A percentile compares a stretch with the other conserved stretches of the same genome.
Conservation (phyloP, 2,329 filamentous ascomycete species). For the Mycosphaerella arachidis region DNA sequence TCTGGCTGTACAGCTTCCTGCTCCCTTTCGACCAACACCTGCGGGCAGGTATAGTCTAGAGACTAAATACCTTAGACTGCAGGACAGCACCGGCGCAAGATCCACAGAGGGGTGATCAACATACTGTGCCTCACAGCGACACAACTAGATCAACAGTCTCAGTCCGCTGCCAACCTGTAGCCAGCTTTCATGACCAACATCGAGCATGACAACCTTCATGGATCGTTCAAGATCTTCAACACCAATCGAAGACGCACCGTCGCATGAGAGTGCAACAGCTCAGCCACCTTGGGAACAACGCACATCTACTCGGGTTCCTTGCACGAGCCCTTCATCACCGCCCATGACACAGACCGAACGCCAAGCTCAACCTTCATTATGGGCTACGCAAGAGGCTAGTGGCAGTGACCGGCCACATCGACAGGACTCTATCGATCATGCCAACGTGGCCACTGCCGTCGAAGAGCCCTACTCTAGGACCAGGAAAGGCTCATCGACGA, state of each 20-base stretch:
- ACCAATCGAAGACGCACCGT: background rate
- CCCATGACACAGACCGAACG: conserved; percentile 6
- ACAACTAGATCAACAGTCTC: background rate
- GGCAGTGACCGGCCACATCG: background rate
- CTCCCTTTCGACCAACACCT: background rate
- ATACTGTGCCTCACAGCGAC: background rate
- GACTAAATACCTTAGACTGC: background rate
- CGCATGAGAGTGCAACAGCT: background rate
- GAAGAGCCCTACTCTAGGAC: background rate
- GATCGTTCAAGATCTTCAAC: background rate
- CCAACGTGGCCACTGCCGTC: background rate
- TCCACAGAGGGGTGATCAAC: background rate
- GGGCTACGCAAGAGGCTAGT: background rate
- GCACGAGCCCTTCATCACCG: conserved; percentile 10
- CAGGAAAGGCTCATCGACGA: background rate
- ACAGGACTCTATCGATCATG: background rate
- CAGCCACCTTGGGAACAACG: conserved; percentile 19
- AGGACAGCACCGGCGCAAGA: background rate
- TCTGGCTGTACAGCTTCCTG: background rate
- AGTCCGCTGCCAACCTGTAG: background rate
- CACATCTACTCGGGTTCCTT: conserved; percentile 15
- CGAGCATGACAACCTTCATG: background rate
- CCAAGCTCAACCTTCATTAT: conserved; percentile 5
- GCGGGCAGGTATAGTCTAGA: background rate
- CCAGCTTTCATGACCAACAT: background rate